A percentile compares a stretch with the other conserved stretches of the same genome.
Evolutionary conservation across 257 asterid species (phyloP).

Genomic region (Osmanthus fragrans): DNA sequence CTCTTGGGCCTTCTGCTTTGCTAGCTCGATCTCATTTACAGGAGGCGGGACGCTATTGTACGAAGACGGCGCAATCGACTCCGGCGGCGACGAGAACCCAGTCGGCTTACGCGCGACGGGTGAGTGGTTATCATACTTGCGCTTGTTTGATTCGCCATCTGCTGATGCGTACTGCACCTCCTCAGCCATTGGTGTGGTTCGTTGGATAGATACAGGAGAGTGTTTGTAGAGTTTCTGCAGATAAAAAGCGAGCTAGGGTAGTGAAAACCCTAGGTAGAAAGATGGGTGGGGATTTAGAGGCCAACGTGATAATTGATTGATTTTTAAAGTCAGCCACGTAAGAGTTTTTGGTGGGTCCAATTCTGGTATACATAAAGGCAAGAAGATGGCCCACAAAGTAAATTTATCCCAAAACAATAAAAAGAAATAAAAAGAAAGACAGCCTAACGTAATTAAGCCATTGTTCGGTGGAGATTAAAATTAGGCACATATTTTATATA

Average conservation of each 20-base stretch:
- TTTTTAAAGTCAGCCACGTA: conserved; percentile 27
- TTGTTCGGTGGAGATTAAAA: no score
- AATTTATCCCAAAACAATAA: no score
- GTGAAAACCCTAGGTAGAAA: conserved; percentile 33
- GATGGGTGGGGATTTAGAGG: neutral
- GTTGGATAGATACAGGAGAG: neutral
- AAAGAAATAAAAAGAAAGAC: no score
- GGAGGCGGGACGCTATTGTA: conserved; percentile 84
- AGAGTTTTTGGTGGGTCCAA: conserved; percentile 7
- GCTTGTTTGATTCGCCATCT: conserved; percentile 53
- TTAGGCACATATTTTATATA: no score
- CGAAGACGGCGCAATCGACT: conserved; percentile 42
- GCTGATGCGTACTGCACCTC: conserved; percentile 51
- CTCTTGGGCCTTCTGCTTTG: conserved; percentile 92
- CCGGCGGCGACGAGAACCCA: conserved; percentile 79
- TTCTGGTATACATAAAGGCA: neutral
- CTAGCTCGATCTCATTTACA: conserved; percentile 73
- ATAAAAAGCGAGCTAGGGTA: neutral
- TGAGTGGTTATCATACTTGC: conserved; percentile 71
- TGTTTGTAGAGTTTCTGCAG: neutral
- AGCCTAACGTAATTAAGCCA: no score
- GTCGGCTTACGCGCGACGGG: conserved; percentile 63
- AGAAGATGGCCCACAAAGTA: no score
- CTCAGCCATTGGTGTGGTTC: conserved; percentile 53
- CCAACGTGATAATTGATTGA: neutral